Conservation (phyloP, 306 rosid species). For the Corylus americana region DNA sequence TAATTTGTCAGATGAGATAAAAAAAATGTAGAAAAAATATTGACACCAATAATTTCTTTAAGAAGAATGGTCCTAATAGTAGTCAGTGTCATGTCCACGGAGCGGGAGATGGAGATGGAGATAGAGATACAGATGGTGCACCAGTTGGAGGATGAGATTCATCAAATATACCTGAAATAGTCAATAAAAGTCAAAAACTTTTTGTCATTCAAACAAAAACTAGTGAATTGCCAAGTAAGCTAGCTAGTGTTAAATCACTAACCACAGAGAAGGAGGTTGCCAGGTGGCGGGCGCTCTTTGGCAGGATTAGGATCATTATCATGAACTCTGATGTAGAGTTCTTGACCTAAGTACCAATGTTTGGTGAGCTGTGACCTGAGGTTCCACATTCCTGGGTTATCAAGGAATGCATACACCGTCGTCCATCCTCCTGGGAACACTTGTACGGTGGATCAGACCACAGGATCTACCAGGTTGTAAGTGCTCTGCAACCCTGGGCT, state of each 20-base stretch:
- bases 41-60: too few species aligned
- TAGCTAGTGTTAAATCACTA: slow-evolving; percentile 12
- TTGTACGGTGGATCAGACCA: slow-evolving; percentile 59
- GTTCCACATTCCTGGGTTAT: slow-evolving; percentile 92
- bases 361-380: slow-evolving; percentile 70
- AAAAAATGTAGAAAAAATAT: too few species aligned
- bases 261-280: slow-evolving; percentile 72
- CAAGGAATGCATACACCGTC: slow-evolving; percentile 77
- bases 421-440: slow-evolving; percentile 75
- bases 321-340: slow-evolving; percentile 65
- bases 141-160: not conserved
- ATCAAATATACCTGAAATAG: slow-evolving; percentile 9
- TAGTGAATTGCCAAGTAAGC: not conserved
- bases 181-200: not conserved
- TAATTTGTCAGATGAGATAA: too few species aligned
- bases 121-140: too few species aligned
- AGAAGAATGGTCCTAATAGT: not conserved
- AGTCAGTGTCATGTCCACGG: not conserved
- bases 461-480: slow-evolving; percentile 56
- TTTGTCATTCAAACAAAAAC: not conserved
- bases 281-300: slow-evolving; percentile 64
- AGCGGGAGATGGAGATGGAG: not conserved
- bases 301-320: slow-evolving; percentile 66
- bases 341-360: slow-evolving; percentile 72
- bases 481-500: slow-evolving; percentile 16